Conservation (phyloP, 805 yeast genomes). For the Kurtzmaniella fragi region DNA sequence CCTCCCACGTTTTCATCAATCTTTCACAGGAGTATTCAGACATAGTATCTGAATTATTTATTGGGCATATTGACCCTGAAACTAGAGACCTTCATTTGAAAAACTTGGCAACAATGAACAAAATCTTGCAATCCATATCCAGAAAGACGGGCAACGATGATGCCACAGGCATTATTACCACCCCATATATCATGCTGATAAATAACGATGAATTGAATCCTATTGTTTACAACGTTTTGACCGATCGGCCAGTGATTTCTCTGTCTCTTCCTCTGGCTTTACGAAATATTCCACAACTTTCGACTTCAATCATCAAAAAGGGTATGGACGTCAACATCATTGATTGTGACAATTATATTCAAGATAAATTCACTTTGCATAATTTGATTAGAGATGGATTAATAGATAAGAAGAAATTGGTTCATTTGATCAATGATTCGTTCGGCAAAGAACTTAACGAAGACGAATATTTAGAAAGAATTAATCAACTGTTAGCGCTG, state of each 20-base stretch:
- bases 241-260: slow-evolving; percentile 87
- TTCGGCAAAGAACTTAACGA: slow-evolving; percentile 66
- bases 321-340: slow-evolving; percentile 60
- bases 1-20: slow-evolving; percentile 85
- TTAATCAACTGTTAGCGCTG: slow-evolving; percentile 64
- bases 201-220: slow-evolving; percentile 65
- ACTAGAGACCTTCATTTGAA: slow-evolving; percentile 52
- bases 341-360: slow-evolving; percentile 19
- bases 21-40: slow-evolving; percentile 74
- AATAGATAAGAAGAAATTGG: slow-evolving; percentile 55
- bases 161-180: slow-evolving; percentile 81
- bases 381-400: slow-evolving; percentile 29
- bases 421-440: slow-evolving; percentile 67
- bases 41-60: slow-evolving; percentile 57
- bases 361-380: slow-evolving; percentile 34
- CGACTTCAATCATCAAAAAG: slow-evolving; percentile 74
- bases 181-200: slow-evolving; percentile 67
- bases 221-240: slow-evolving; percentile 78
- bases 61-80: slow-evolving; percentile 46
- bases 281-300: slow-evolving; percentile 52
- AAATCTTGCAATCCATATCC: slow-evolving; percentile 47
- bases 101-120: slow-evolving; percentile 64
- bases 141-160: slow-evolving; percentile 31
- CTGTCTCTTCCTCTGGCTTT: slow-evolving; percentile 75
- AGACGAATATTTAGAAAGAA: slow-evolving; percentile 60